Evolutionary conservation across 2,329 filamentous ascomycete species (phyloP).

Genomic region (Colletotrichum sublineola): DNA sequence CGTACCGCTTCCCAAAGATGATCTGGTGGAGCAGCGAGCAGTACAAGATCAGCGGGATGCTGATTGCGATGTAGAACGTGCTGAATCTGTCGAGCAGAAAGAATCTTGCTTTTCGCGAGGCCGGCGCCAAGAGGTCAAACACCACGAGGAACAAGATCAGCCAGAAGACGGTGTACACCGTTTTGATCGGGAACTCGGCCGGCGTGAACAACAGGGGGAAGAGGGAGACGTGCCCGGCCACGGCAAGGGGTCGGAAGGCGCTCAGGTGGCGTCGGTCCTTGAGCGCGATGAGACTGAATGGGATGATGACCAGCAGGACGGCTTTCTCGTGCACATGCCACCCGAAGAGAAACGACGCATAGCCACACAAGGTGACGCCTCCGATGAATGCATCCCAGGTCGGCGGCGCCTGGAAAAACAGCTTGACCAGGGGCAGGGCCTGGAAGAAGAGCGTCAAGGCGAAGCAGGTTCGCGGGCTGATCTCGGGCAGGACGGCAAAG

Average conservation of each 20-base stretch:
- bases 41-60: conserved; percentile 90
- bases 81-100: conserved; percentile 94
- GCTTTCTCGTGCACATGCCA: conserved; percentile 99
- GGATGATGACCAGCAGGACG: conserved; percentile 92
- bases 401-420: conserved; percentile 76
- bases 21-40: conserved; percentile 86
- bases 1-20: conserved; percentile 85
- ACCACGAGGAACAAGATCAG: conserved; percentile 85
- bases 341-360: conserved; percentile 95
- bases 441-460: conserved; percentile 86
- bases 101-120: conserved; percentile 81
- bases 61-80: conserved; percentile 88
- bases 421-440: conserved; percentile 81
- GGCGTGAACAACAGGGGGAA: conserved; percentile 95
- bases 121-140: conserved; percentile 90
- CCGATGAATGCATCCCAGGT: conserved; percentile 93
- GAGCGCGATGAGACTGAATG: conserved; percentile 92
- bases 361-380: conserved; percentile 91
- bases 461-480: conserved; percentile 86
- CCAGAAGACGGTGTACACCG: conserved; percentile 93
- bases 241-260: conserved; percentile 90
- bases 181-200: conserved; percentile 94
- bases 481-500: conserved; percentile 92
- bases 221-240: conserved; percentile 93
- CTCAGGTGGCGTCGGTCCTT: conserved; percentile 91